These are phyloP conservation scores for Sporisorium exsertum DNA, from an alignment of 1,284 basidiomycete genomes.

Conservation along the genomic window DNA sequence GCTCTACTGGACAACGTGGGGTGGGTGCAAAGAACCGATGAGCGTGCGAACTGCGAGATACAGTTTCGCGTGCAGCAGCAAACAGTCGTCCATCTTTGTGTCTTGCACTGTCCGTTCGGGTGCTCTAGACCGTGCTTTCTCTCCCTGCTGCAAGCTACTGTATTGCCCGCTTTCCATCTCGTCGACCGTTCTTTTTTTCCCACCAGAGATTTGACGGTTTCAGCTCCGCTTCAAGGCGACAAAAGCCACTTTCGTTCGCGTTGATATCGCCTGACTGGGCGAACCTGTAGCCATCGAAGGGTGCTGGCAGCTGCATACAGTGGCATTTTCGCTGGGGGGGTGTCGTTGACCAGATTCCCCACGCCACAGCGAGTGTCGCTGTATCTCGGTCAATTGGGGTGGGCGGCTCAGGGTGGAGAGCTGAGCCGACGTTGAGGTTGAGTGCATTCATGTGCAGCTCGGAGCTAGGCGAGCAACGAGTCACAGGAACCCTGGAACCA, in stretches of 20 bases:
- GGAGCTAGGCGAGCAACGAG: background rate
- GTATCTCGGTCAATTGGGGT: background rate
- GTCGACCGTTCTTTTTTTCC: background rate
- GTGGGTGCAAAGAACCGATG: too few relatives aligned
- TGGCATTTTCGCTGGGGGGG: background rate
- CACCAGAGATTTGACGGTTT: background rate
- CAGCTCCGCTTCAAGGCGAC: constrained; percentile 5
- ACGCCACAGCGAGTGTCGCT: background rate
- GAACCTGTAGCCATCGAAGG: background rate
- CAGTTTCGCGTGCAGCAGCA: background rate
- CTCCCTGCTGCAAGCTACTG: background rate
- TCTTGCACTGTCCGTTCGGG: background rate
- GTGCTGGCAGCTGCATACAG: constrained; percentile 2
- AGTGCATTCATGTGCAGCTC: background rate
- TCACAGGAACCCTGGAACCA: background rate
- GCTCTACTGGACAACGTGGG: background rate
- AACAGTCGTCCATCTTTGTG: background rate
- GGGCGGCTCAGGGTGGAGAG: background rate
- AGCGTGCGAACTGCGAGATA: background rate
- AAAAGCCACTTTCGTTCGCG: background rate
- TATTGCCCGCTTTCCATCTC: background rate
- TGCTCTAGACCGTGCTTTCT: background rate
- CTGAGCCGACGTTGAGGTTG: background rate
- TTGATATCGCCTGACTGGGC: background rate
- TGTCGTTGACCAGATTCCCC: background rate